Base-by-base conservation (phyloP, 1,284 basidiomycete genomes). In the Entoloma clypeatum region DNA sequence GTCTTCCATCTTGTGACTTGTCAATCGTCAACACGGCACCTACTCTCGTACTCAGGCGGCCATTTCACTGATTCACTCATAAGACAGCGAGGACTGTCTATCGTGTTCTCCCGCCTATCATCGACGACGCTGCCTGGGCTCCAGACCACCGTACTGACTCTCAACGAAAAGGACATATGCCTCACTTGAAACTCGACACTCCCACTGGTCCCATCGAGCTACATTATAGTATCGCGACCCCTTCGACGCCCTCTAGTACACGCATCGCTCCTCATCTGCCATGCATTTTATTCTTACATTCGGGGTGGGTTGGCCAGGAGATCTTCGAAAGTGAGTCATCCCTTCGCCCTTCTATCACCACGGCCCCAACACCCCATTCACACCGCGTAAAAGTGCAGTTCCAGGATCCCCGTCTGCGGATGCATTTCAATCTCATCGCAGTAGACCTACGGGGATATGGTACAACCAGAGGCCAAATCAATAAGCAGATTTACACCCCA, bases 381-480 rank as follows among this genome's bases (percentile, higher is more conserved):
- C 24, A 22, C 27, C 41, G n/a, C n/a, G n/a, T n/a, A n/a, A n/a
- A n/a, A 55, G 53, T 38, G 6, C 53, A 54, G 27, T 54, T 51
- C 36, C 46, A 29, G 13, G 53, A 55, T 39, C 45, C 53, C 7
- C 43, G 30, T 22, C 51, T 55, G 4, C 37, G 51, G 35, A 18
- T 36, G 18, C 48, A 39, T 7, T 55, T 53, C 46, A 55, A 55
- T 39, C 49, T 55, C 16, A 55, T 55, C 17, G 53, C 46, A 7
- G 33, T 55, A 19, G 53, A 55, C 40, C 51, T 52, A 44, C 42
- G 51, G 28, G 49, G 36, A 10, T 53, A 48, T 30, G 53, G 53
- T 23, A 21, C 29, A n/a, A 53, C 53, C 9, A 45, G 22, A 29
- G 51, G 51, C 7, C 29, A 21, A 5, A 45, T 51, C 18, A 30